Evolutionary conservation across 257 asterid species (phyloP), one percentile per base, ranked within the genome.

Genomic region (Solanum appendiculatum): DNA sequence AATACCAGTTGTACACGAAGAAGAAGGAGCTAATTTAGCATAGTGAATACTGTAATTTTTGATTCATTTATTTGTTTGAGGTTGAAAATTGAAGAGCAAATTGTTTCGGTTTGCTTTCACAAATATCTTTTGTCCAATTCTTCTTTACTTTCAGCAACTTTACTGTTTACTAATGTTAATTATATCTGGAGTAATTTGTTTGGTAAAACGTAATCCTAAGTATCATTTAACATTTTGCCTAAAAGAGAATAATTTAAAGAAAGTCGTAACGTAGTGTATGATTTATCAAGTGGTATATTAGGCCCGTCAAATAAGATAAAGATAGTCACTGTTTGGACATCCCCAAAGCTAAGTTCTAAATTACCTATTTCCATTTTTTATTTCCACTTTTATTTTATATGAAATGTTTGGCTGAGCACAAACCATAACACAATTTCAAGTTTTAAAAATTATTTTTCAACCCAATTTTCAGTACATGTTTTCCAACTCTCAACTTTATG

Each of bases 21-120:
- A 48, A 36, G 68, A 20, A 60, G 54, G 7, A 66, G 75, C 58
- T 84, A 63, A 63, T 60, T 42, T 37, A 60, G 80, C 42, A 1
- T 40, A 84, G 75, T 63, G 39, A 44, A 60, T 60, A 60, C 36
- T 84, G 86, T 84, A 84, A 63, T 84, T 84, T 84, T 84, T 64
- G 7, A 84, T 84, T 84, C 75, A 42, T 84, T 84, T 9, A 84
- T 84, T 84, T 84, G 86, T 84, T 84, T 64, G 54, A 60, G 58
- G 39, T 40, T 84, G 15, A 60, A 63, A 37, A 63, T 46, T 18
- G 20, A 44, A 16, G 58, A 64, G 75, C 63, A 64, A 84, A 64
- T 64, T 25, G 3, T 16, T 84, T 23, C 12, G 20, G 58, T 70
- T 11, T 66, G 80, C 33, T 87, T 44, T 84, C 48, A 86, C 9